Conservation (phyloP, 352 stramenopile species). For the Pythium sukuiense region DNA sequence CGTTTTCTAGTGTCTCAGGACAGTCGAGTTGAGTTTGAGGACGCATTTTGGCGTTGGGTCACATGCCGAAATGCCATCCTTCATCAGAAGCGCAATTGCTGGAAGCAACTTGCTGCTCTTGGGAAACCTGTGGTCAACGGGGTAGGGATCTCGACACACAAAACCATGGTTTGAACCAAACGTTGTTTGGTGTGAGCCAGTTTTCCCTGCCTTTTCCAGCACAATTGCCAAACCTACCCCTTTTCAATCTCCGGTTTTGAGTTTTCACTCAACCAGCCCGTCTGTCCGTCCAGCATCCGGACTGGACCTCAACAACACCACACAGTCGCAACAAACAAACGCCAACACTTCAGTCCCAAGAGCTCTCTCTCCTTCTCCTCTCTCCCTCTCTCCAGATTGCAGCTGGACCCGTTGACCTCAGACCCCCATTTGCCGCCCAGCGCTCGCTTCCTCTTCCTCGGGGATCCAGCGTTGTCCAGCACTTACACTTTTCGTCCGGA, state of each 20-base stretch:
- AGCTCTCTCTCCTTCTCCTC: background rate
- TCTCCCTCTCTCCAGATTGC: background rate
- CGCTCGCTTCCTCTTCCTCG: background rate
- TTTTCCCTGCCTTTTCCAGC: background rate
- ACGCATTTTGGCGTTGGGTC: background rate
- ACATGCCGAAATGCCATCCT: background rate
- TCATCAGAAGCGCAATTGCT: no score
- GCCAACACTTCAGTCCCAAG: background rate
- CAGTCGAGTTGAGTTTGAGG: no score
- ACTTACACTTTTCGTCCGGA: constrained; percentile 21
- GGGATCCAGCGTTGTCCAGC: constrained; percentile 21
- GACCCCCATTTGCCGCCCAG: constrained; percentile 25
- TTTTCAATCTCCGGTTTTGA: background rate
- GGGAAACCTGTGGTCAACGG: no score
- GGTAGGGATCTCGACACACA: background rate
- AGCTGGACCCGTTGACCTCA: constrained; percentile 7
- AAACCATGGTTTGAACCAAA: background rate
- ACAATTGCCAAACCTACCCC: background rate
- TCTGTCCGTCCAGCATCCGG: background rate
- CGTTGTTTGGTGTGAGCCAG: background rate
- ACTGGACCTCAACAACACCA: constrained; percentile 2
- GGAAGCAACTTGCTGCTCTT: no score
- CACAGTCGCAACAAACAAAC: background rate
- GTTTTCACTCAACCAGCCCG: background rate
- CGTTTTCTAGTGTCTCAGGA: background rate